Evolutionary conservation across 2,329 filamentous ascomycete genomes (phyloP), one percentile per base, ranked within the genome.

Genomic region (Ophiostoma quercus): DNA sequence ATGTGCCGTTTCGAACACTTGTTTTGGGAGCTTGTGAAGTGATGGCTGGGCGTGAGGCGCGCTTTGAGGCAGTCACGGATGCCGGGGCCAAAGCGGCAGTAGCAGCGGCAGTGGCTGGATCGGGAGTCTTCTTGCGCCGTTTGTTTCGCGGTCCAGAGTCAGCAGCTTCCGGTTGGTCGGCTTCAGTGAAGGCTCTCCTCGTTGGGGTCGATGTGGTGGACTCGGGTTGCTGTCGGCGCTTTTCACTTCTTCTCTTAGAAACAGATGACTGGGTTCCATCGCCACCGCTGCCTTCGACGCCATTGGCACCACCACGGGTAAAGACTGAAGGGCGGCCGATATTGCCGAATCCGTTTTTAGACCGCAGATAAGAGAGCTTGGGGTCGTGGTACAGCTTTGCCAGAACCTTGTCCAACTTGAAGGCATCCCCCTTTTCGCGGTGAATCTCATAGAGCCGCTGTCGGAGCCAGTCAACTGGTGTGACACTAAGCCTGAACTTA

Each of bases 351-450:
- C 85, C 85, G 71, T 84, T 82, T 76, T 84, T 84, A 32, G 78
- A 76, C 8, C 85, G 80, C 9, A 87, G 76, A 1, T 78, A 76
- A 16, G 80, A 79, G 1, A 87, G 76, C 74, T 86, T 87, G 0
- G 78, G 76, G 73, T 88, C 85, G 73, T 85, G 84, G 72, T 87
- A 88, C 25, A 87, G 81, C 73, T 85, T 81, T 68, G 85, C 82
- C 1, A 84, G 80, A 1, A 80, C 83, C 74, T 80, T 82, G 63
- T 81, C 80, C 25, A 87, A 76, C 74, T 82, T 85, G 73, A 87
- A 87, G 19, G 78, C 78, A 2, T 81, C 74, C 0, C 83, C 83
- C 54, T 82, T 77, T 22, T 77, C 77, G 9, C 69, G 70, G 51
- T 80, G 79, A 16, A 87, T 76, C 75, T 87, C 84, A 71, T 84